These are phyloP conservation scores for Pseudocercospora cruenta DNA, from an alignment of 2,329 filamentous ascomycete genomes.

Conservation along the genomic window DNA sequence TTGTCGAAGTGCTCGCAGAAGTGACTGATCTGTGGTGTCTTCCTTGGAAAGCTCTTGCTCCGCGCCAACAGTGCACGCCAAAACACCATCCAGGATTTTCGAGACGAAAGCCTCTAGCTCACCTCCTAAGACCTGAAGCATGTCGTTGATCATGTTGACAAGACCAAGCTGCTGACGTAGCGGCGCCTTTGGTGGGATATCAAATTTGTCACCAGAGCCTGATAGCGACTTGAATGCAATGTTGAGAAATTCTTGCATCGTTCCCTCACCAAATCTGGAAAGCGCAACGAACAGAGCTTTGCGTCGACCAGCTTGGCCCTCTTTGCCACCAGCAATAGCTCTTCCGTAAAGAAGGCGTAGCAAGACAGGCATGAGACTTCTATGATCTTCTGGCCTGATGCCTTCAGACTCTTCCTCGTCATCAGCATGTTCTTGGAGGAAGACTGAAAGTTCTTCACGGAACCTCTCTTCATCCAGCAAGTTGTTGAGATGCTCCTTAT, in stretches of 20 bases:
- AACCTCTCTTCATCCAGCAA: slow-evolving; percentile 89
- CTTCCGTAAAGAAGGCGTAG: slow-evolving; percentile 87
- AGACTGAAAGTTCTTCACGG: slow-evolving; percentile 88
- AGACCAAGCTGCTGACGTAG: slow-evolving; percentile 84
- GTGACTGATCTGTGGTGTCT: slow-evolving; percentile 50
- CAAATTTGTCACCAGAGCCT: background rate
- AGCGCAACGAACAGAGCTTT: slow-evolving; percentile 75
- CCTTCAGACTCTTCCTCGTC: slow-evolving; percentile 62
- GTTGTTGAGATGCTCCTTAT: slow-evolving; percentile 83
- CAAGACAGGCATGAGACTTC: slow-evolving; percentile 79
- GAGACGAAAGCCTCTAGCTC: slow-evolving; percentile 70
- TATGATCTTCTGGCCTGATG: slow-evolving; percentile 72
- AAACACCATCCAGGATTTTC: slow-evolving; percentile 72
- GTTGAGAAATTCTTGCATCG: slow-evolving; percentile 79
- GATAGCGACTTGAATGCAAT: slow-evolving; percentile 58
- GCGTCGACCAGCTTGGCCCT: slow-evolving; percentile 79
- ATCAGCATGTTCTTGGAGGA: slow-evolving; percentile 56
- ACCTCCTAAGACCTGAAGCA: slow-evolving; percentile 81
- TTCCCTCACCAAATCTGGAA: slow-evolving; percentile 72
- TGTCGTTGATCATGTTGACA: slow-evolving; percentile 84
- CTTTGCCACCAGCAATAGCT: slow-evolving; percentile 77
- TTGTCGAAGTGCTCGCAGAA: slow-evolving; percentile 69
- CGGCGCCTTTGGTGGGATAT: slow-evolving; percentile 15
- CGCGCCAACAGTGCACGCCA: slow-evolving; percentile 70
- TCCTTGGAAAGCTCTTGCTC: slow-evolving; percentile 36